Conservation (phyloP, 169 alveolate genomes). For the Pseudocohnilembus persalinus region DNA sequence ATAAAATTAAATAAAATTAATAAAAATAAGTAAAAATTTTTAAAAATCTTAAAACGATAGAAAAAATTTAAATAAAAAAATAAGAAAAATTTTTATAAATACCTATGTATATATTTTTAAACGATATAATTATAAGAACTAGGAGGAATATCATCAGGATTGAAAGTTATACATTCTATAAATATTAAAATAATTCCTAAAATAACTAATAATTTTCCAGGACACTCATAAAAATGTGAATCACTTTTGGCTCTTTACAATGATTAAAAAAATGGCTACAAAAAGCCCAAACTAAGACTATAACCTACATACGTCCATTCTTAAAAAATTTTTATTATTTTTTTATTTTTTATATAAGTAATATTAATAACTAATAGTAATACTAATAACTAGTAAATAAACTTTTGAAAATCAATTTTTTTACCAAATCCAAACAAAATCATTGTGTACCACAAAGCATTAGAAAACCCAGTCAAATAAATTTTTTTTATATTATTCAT, state of each 20-base stretch:
- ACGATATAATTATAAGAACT: background rate
- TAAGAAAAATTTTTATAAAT: background rate
- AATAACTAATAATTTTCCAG: conserved; percentile 8
- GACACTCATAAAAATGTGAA: conserved; percentile 4
- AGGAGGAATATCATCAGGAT: background rate
- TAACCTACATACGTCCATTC: background rate
- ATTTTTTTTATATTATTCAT: conserved; percentile 26
- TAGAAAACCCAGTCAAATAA: conserved; percentile 21
- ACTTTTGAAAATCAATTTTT: too few relatives aligned
- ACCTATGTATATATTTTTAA: background rate
- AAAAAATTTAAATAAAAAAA: too few relatives aligned
- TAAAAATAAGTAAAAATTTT: background rate
- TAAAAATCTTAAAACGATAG: too few relatives aligned
- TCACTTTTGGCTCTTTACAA: conserved; percentile 13
- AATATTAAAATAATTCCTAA: conserved; percentile 18
- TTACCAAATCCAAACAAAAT: conserved; percentile 27
- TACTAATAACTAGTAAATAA: too few relatives aligned
- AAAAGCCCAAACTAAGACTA: background rate
- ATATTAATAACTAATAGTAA: background rate
- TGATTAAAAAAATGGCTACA: background rate
- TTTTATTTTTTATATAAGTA: background rate
- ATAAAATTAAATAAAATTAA: background rate
- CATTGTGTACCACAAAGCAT: conserved; percentile 27
- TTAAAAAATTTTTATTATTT: too few relatives aligned
- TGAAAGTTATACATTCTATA: background rate